phyloP scores from a whole-genome alignment of 805 yeast species.

The Pichia paraexigua region DNA sequence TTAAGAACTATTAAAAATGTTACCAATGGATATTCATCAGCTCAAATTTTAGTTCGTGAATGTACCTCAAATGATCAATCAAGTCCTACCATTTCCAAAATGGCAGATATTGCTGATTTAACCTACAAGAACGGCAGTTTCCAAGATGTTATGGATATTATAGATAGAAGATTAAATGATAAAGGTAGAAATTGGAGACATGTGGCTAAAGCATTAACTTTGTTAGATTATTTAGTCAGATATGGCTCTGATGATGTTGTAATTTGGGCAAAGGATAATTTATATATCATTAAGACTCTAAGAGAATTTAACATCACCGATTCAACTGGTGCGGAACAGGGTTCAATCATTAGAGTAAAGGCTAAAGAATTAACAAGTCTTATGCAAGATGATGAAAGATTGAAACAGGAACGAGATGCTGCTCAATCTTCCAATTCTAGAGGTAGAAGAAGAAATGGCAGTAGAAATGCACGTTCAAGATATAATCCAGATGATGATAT shows the following conservation, averaged over 20 bases:
- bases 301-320: conserved; percentile 83
- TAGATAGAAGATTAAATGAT: conserved; percentile 86
- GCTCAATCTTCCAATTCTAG: conserved; percentile 18
- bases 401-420: conserved; percentile 55
- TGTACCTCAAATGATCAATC: conserved; percentile 84
- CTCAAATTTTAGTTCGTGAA: conserved; percentile 83
- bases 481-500: conserved; percentile 30
- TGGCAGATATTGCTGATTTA: conserved; percentile 75
- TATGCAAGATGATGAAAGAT: conserved; percentile 72
- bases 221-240: conserved; percentile 81
- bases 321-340: conserved; percentile 75
- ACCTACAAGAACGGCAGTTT: conserved; percentile 69
- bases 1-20: conserved; percentile 83
- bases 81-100: conserved; percentile 73
- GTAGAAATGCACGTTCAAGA: conserved; percentile 12
- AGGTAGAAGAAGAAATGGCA: conserved; percentile 28
- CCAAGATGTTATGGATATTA: conserved; percentile 87
- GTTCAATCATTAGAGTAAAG: conserved; percentile 78
- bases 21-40: conserved; percentile 78
- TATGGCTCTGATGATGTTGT: conserved; percentile 85
- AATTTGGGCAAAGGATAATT: conserved; percentile 82
- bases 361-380: conserved; percentile 83
- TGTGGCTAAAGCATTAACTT: conserved; percentile 82
- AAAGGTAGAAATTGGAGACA: conserved; percentile 98
- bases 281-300: conserved; percentile 80